A percentile compares a stretch with the other conserved stretches of the same genome.
These are phyloP conservation scores for Phytophthora syringae DNA, from an alignment of 352 stramenopile species.

Conservation along the genomic window DNA sequence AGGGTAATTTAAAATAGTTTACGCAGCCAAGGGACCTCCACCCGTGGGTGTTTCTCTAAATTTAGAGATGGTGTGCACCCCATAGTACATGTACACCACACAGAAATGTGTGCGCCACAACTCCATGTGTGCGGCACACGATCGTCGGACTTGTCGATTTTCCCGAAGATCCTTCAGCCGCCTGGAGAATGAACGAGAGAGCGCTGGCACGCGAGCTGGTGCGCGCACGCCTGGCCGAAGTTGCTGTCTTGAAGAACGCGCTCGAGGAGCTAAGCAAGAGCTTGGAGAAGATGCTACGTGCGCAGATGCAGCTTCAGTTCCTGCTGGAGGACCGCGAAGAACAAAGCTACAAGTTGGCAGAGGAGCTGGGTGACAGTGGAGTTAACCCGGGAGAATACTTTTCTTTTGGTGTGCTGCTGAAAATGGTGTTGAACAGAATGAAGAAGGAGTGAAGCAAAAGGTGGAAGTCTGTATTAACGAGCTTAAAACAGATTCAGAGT, in stretches of 20 bases:
- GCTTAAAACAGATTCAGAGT: slow-evolving; percentile 9
- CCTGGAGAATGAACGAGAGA: background rate
- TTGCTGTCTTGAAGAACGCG: background rate
- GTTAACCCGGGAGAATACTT: background rate
- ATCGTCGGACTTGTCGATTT: slow-evolving; percentile 1
- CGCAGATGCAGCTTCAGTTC: background rate
- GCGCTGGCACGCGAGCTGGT: background rate
- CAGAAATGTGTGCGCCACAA: background rate
- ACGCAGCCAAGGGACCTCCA: background rate
- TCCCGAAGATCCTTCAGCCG: background rate
- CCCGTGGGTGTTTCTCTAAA: background rate
- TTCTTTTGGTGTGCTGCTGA: background rate
- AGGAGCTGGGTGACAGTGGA: background rate
- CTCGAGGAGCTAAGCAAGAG: background rate
- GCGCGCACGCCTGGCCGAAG: slow-evolving; percentile 1
- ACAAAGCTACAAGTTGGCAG: background rate
- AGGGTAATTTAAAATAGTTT: background rate
- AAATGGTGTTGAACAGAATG: slow-evolving; percentile 2
- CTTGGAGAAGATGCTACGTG: slow-evolving; percentile 2
- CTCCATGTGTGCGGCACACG: background rate
- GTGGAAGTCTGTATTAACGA: background rate
- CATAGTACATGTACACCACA: background rate
- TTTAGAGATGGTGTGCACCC: background rate
- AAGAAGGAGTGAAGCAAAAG: background rate
- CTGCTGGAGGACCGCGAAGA: slow-evolving; percentile 5